Conservation (phyloP, 163 green algal species). For the Scenedesmus sp. region DNA sequence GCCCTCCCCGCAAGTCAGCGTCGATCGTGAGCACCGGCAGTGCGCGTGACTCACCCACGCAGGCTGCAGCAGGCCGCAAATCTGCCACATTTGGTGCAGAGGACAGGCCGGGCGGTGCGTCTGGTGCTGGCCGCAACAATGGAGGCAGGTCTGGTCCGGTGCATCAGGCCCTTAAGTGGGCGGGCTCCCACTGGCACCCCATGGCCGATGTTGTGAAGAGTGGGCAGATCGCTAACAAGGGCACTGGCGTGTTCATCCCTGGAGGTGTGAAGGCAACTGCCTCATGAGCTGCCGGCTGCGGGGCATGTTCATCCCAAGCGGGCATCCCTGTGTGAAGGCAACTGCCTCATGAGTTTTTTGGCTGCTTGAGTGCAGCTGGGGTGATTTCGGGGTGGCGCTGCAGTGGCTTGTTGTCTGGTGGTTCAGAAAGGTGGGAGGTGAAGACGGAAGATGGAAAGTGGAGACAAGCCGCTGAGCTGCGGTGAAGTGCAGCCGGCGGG, state of each 20-base stretch:
- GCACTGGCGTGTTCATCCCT: conserved; percentile 49
- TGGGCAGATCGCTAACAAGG: conserved; percentile 30
- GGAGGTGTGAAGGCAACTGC: conserved; percentile 19
- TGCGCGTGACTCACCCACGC: conserved; percentile 5
- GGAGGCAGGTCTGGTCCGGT: not conserved
- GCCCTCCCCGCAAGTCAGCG: conserved; percentile 1
- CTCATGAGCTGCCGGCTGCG: not conserved
- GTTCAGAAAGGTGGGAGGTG: too few relatives aligned
- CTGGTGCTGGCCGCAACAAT: not conserved
- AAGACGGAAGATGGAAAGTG: too few relatives aligned
- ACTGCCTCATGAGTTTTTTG: too few relatives aligned
- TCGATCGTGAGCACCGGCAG: conserved; percentile 1
- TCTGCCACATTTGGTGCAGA: conserved; percentile 4
- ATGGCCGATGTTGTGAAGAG: conserved; percentile 48
- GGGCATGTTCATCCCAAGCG: too few relatives aligned
- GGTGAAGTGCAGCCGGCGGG: not conserved
- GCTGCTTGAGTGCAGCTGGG: too few relatives aligned
- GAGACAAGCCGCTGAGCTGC: not conserved
- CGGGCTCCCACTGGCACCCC: conserved; percentile 33
- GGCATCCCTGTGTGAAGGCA: too few relatives aligned
- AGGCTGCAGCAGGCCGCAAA: not conserved
- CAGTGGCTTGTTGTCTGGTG: too few relatives aligned
- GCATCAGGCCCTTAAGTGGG: conserved; percentile 44
- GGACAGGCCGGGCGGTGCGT: not conserved
- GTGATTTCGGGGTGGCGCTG: too few relatives aligned